Percentiles rank a stretch among this genome's conserved stretches.
Conservation (phyloP, 805 yeast species). For the Saccharomyces mikatae region DNA sequence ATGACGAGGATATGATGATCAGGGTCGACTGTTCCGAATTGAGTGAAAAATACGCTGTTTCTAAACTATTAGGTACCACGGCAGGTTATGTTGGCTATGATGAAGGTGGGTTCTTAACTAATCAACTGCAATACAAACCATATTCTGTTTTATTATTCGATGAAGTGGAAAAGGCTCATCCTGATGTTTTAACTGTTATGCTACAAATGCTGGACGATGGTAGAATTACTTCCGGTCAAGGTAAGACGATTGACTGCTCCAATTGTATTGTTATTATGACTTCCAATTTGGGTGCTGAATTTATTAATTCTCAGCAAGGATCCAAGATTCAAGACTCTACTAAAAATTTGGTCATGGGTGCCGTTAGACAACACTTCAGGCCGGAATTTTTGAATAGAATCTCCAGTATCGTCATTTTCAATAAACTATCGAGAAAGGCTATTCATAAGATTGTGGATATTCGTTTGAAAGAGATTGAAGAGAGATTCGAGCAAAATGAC, state of each 20-base stretch:
- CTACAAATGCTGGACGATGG: slow-evolving; percentile 95
- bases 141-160: slow-evolving; percentile 94
- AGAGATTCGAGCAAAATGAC: slow-evolving; percentile 77
- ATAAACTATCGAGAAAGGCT: slow-evolving; percentile 83
- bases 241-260: slow-evolving; percentile 87
- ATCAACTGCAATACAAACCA: slow-evolving; percentile 83
- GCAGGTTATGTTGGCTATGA: slow-evolving; percentile 97
- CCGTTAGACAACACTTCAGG: slow-evolving; percentile 84
- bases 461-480: slow-evolving; percentile 75
- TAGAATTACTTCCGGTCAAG: slow-evolving; percentile 87
- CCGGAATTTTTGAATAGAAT: slow-evolving; percentile 97
- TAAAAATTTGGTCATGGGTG: slow-evolving; percentile 69
- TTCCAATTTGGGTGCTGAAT: slow-evolving; percentile 93
- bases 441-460: slow-evolving; percentile 86
- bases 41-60: slow-evolving; percentile 90
- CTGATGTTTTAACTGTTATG: slow-evolving; percentile 88
- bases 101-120: slow-evolving; percentile 94
- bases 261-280: slow-evolving; percentile 93
- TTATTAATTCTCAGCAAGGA: slow-evolving; percentile 57
- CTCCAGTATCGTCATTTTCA: slow-evolving; percentile 86
- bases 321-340: slow-evolving; percentile 61
- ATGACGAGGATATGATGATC: slow-evolving; percentile 94
- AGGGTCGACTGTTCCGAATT: slow-evolving; percentile 96
- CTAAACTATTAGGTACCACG: slow-evolving; percentile 92
- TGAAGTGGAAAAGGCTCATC: slow-evolving; percentile 98